Evolutionary conservation across 176 grass and related monocot species (phyloP).

Genomic region (Areca catechu): DNA sequence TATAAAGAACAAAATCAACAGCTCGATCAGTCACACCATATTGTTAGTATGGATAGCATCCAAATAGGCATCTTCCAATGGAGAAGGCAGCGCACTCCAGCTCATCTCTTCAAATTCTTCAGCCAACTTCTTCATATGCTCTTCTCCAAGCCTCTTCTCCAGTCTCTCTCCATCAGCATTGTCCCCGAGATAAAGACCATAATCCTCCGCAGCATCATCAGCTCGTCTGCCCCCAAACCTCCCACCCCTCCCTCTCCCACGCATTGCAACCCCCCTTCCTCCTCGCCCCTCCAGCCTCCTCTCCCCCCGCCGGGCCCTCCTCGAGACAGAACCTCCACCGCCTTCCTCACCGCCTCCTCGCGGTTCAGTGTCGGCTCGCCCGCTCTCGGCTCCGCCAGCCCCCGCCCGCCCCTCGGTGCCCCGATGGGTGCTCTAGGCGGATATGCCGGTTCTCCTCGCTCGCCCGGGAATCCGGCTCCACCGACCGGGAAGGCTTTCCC

Average conservation of each 20-base stretch:
- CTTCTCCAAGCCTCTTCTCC: constrained; percentile 45
- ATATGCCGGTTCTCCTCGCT: no score
- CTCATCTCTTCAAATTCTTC: constrained; percentile 37
- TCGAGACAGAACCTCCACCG: constrained; percentile 50
- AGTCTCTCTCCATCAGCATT: constrained; percentile 41
- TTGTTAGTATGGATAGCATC: constrained; percentile 54
- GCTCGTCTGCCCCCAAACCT: not conserved
- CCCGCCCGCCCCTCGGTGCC: constrained; percentile 18
- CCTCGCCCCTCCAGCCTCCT: constrained; percentile 8
- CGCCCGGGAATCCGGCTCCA: not conserved
- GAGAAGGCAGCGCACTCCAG: constrained; percentile 23
- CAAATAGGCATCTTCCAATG: constrained; percentile 17
- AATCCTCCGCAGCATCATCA: not conserved
- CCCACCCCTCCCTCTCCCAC: constrained; percentile 16
- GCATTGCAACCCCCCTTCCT: not conserved
- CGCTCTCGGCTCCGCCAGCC: not conserved
- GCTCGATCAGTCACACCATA: constrained; percentile 30
- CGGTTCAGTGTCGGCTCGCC: constrained; percentile 20
- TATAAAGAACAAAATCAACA: not conserved
- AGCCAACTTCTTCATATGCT: constrained; percentile 41
- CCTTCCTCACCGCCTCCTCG: constrained; percentile 49
- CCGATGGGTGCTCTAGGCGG: not conserved
- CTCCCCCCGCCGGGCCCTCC: constrained; percentile 10
- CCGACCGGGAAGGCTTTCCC: constrained; percentile 30
- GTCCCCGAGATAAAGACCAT: constrained; percentile 19